Evolutionary conservation across 371 early-diverging fungal species (phyloP), one percentile per base, ranked within the genome.

Genomic region (Apophysomyces elegans): DNA sequence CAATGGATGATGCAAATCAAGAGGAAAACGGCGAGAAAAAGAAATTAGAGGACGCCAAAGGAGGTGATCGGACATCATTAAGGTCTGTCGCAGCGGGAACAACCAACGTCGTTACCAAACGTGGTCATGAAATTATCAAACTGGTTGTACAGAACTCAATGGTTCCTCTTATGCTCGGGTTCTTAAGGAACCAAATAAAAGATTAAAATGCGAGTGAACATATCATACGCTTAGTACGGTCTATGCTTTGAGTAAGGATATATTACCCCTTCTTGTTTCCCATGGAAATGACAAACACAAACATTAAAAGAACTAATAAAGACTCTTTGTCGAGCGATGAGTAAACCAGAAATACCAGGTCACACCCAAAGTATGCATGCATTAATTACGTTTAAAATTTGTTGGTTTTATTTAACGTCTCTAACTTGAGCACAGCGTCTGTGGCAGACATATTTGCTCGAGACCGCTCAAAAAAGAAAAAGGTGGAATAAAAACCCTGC

Each of bases 101-200:
- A 41, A 71, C 80, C 56, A 74, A 78, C 65, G 79, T 83, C 58
- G 67, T 84, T 16, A 82, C 80, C 13, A 83, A 80, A 66, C 59
- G 80, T 36, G 84, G 84, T 1, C 76, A 83, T 70, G 88, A 88
- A 57, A 77, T 88, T 21, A 76, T 86, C 26, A 76, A 82, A 16
- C 54, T 88, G 18, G 85, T 83, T n/a, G 86, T 86, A 35, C 86
- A 86, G 59, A 88, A 88, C 50, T 85, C 86, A 14, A 67, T 85
- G 68, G 83, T 88, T 54, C 85, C 86, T 7, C 71, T 82, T 9
- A 75, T 88, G 70, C 76, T 88, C 18, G 81, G 84, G 2, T 88
- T 88, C 56, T 67, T 88, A 46, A 77, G 80, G 9, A 62, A 62
- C 14, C 75, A 75, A 56, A 71, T 75, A 36, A 59, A 59, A 41